Percentiles rank a stretch among this genome's conserved stretches.
Conservation (phyloP, 2,329 filamentous ascomycete species). For the Gyromitra esculenta region DNA sequence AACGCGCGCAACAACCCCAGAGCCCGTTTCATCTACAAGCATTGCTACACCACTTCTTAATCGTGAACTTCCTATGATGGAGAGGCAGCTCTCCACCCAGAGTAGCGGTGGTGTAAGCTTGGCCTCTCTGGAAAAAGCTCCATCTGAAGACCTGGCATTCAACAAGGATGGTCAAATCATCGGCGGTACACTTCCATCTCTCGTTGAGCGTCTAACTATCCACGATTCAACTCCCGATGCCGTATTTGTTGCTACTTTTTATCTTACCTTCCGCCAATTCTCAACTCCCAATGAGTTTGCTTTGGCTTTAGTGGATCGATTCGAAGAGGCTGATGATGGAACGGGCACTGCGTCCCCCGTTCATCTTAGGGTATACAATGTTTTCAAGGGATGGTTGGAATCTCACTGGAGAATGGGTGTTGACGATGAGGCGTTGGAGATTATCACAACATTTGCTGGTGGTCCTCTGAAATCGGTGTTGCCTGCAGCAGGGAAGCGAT, state of each 20-base stretch:
- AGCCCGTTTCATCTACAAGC: conserved; percentile 61
- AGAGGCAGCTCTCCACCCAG: conserved; percentile 44
- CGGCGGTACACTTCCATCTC: conserved; percentile 85
- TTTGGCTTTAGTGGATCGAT: conserved; percentile 84
- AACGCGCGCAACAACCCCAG: conserved; percentile 87
- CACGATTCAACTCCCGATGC: conserved; percentile 92
- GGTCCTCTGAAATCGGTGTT: conserved; percentile 74
- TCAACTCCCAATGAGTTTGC: conserved; percentile 82
- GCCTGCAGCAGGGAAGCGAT: conserved; percentile 79
- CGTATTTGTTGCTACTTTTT: conserved; percentile 92
- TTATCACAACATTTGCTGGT: conserved; percentile 83
- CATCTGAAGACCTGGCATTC: conserved; percentile 86
- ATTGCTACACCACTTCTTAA: conserved; percentile 55
- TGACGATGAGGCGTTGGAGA: conserved; percentile 77
- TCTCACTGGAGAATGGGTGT: conserved; percentile 89
- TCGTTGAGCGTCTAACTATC: conserved; percentile 93
- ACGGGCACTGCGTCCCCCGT: conserved; percentile 78
- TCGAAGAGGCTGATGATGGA: conserved; percentile 84
- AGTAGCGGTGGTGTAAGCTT: conserved; percentile 41
- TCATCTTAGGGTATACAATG: conserved; percentile 90
- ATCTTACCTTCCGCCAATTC: conserved; percentile 94
- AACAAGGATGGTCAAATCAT: conserved; percentile 96
- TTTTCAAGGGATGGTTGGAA: conserved; percentile 97
- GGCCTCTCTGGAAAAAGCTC: conserved; percentile 73
- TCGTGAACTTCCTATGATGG: conserved; percentile 46